Evolutionary conservation across 148 eudicot species (phyloP), one percentile per base, ranked within the genome.

Genomic region (Drosera capensis): DNA sequence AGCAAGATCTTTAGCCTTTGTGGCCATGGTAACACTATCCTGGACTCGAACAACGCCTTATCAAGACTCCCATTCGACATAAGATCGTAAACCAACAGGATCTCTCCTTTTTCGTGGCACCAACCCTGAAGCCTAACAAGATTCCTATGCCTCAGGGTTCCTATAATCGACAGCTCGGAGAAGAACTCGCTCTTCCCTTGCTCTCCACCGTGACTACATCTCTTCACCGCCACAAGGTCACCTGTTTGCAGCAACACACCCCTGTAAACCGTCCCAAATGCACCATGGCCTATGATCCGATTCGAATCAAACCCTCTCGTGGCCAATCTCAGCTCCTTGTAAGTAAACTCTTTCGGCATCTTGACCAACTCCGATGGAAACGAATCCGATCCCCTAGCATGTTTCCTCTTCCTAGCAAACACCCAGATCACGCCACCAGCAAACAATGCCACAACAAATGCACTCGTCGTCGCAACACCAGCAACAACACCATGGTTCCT

Each of bases 11-110:
- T 83, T 20, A 45, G 56, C 64, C 94, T 64, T 23, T 79, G 71
- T 5, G 51, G 39, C 94, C 94, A 83, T 0, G 63, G 23, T 13
- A 83, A 55, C 15, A 63, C 57, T 57, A 64, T 68, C 37, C 78
- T 72, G 0, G 87, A 73, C 51, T 82, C 94, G 23, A 67, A 78
- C 24, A 69, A 54, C 1, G 75, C 92, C 65, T 88, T 88, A 19
- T 88, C 97, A 40, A 88, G 70, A 28, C 84, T 74, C 46, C 97
- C 97, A 55, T 88, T 88, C 0, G 79, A 66, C 94, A 88, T 83
- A 1, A 72, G 46, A 29, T 88, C 97, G 22, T 88, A 88, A 0
- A 88, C 79, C 23, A 88, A 44, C 18, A 88, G 53, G 39, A 80
- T 72, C 24, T 83, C 95, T 0, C 86, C 95, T 35, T 78, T 88